Conservation (phyloP, 2,329 filamentous ascomycete genomes). For the Sporothrix sp. region DNA sequence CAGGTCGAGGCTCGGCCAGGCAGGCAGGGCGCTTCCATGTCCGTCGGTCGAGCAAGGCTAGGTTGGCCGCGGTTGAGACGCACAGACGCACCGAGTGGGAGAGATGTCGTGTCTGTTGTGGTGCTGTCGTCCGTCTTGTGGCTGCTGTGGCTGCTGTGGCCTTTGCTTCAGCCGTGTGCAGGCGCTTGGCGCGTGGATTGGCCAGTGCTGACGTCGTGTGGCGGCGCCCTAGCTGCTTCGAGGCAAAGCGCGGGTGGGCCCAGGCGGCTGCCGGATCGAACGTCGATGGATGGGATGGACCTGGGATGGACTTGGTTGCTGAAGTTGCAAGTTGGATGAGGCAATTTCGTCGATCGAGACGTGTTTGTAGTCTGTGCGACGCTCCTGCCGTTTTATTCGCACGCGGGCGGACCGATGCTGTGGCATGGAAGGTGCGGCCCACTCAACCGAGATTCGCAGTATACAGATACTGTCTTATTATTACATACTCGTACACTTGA, state of each 20-base stretch:
- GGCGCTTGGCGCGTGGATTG: conserved; percentile 8
- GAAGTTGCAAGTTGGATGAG: too few species aligned
- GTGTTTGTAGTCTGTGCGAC: background rate
- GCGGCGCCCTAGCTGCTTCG: conserved; percentile 3
- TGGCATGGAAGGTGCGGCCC: too few species aligned
- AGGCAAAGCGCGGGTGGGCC: conserved; percentile 5
- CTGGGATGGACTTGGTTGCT: too few species aligned
- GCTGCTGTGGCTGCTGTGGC: background rate
- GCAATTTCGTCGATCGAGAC: background rate
- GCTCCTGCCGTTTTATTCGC: too few species aligned
- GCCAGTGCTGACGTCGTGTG: conserved; percentile 13
- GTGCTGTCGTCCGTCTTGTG: background rate
- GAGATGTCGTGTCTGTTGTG: background rate
- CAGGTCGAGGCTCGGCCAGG: background rate
- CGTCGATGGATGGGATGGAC: background rate
- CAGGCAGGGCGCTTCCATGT: background rate
- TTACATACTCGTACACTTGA: too few species aligned
- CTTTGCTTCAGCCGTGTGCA: conserved; percentile 8
- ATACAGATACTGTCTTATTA: too few species aligned
- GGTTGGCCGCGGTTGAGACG: background rate
- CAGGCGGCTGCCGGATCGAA: background rate
- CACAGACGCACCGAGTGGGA: too few species aligned
- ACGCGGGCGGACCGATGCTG: too few species aligned
- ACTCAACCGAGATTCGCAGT: too few species aligned
- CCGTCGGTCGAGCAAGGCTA: background rate